Base-by-base conservation (phyloP, 495 filamentous ascomycete species). In the Daldinia concentrica region DNA sequence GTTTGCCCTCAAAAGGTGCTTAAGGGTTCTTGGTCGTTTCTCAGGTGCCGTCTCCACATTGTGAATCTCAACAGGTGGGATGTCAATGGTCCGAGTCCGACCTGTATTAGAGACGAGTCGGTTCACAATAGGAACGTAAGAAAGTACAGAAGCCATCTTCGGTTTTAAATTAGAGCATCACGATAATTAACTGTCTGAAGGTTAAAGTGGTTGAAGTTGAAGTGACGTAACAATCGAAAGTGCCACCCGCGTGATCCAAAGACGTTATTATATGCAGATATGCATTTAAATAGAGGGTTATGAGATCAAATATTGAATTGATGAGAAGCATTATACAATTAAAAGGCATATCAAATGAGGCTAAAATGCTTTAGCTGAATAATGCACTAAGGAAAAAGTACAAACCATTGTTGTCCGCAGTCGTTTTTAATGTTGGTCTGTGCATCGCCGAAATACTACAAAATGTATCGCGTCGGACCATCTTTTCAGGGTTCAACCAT, bases 1-100 rank as follows among this genome's bases (percentile, higher is more conserved):
- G 79, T 99, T 98, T 27, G 94, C 88, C 72, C 90, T 90, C 36
- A 99, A 76, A 14, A 98, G 84, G 77, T 98, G 93, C 78, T 95
- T 97, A 59, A 99, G 84, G 4, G 92, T 92, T 66, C 95, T 82
- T 11, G 91, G 88, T 30, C 91, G 82, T 79, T 93, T 96, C 64
- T 94, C 93, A 8, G 88, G 84, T 19, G 87, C 85, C 6, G 87
- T 91, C 78, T 98, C 95, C 59, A 96, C 86, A 76, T 90, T 88
- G 80, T 95, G 87, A 58, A 91, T 82, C 58, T 91, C 82, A 41
- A 95, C 90, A 0, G 91, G 82, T 6, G 90, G 83, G 22, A 98
- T 76, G 62, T 90, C 82, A 70, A 94, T 90, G 54, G 82, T 74
- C 68, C 66, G 74, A 59, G 65, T 62, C 22, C 66, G 22, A 15